Evolutionary conservation across 306 rosid genomes (phyloP).

Genomic region (Arachis stenosperma): DNA sequence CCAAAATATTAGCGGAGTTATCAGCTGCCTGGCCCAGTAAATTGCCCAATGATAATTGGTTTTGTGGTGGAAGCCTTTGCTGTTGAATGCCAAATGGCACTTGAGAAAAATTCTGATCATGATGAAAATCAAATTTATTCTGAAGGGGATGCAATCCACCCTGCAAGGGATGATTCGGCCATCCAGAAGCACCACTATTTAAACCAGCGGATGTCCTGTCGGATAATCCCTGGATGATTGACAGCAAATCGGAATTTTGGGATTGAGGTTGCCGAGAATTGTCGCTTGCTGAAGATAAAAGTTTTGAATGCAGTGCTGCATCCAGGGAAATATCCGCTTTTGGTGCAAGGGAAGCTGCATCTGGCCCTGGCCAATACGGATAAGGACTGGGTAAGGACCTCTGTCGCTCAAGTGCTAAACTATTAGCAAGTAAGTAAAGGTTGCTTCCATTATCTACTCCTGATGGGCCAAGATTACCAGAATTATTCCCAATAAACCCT

Average conservation of each 20-base stretch:
- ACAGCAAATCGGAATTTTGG: slow-evolving; percentile 71
- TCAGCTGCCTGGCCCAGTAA: slow-evolving; percentile 66
- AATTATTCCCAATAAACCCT: slow-evolving; percentile 66
- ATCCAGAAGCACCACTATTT: slow-evolving; percentile 64
- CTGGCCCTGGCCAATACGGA: slow-evolving; percentile 75
- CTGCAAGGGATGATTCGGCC: slow-evolving; percentile 72
- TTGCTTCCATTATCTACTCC: slow-evolving; percentile 70
- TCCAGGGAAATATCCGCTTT: slow-evolving; percentile 66
- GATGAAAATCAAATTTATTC: slow-evolving; percentile 66
- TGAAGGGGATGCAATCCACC: slow-evolving; percentile 68
- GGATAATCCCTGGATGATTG: slow-evolving; percentile 77
- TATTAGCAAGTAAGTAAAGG: slow-evolving; percentile 68
- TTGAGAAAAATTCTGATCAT: slow-evolving; percentile 68
- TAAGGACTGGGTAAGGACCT: slow-evolving; percentile 69
- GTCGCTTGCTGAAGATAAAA: slow-evolving; percentile 62
- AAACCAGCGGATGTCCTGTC: slow-evolving; percentile 65
- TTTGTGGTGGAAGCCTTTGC: slow-evolving; percentile 73
- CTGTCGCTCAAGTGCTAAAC: slow-evolving; percentile 84
- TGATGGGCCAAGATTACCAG: slow-evolving; percentile 52
- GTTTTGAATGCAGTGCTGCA: slow-evolving; percentile 57
- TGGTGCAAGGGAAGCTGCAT: slow-evolving; percentile 59
- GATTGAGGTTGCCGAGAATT: slow-evolving; percentile 63
- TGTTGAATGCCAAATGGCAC: slow-evolving; percentile 79
- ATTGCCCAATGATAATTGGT: slow-evolving; percentile 62
- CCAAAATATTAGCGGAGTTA: slow-evolving; percentile 51